Base-by-base conservation (phyloP, 257 asterid genomes). In the Thymus mandschuricus region DNA sequence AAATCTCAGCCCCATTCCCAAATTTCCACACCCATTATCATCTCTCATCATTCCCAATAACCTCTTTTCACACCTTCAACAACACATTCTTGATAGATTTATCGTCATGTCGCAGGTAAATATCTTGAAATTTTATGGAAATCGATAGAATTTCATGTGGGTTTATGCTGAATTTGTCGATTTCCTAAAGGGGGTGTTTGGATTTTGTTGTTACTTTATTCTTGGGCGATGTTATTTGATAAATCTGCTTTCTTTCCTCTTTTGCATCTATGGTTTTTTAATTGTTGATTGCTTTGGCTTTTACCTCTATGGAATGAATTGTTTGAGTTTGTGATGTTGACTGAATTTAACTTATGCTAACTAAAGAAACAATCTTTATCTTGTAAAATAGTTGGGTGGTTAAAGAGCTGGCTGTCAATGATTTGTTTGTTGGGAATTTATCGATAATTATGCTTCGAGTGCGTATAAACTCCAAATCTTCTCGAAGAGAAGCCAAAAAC, bases 31-130 rank as follows among this genome's bases (percentile, higher is more conserved):
- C 63, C 55, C 79, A 62, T 75, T 52, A 68, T 75, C 68, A 38
- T 38, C 21, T 62, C 44, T 64, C 79, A 68, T 43, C 75, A 52
- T 62, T 62, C 66, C 70, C 60, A 60, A 60, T 57, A 66, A 46
- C 2, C 38, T 41, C 31, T 64, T 21, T 46, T 28, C 68, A 28
- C 13, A 52, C 69, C 60, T 71, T 60, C 76, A 34, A 49, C 7
- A 61, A 29, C 11, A 29, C 43, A 44, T 64, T 28, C 11, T 29
- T 56, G 28, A 44, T 46, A 28, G 29, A 64, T 35, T 56, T 6
- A 63, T 44, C 71, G n/a, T 54, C 75, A 75, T 76, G 80, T 56
- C 76, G 64, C 80, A 76, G 80, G 80, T 76, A 64, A 70, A 45
- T 41, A 15, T 33, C 55, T 43, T 69, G 3, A 2, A 65, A 38